Percentiles rank a stretch among this genome's conserved stretches.
Conservation (phyloP, 1,139 yeast species). For the Debaryomyces robertsiae region DNA sequence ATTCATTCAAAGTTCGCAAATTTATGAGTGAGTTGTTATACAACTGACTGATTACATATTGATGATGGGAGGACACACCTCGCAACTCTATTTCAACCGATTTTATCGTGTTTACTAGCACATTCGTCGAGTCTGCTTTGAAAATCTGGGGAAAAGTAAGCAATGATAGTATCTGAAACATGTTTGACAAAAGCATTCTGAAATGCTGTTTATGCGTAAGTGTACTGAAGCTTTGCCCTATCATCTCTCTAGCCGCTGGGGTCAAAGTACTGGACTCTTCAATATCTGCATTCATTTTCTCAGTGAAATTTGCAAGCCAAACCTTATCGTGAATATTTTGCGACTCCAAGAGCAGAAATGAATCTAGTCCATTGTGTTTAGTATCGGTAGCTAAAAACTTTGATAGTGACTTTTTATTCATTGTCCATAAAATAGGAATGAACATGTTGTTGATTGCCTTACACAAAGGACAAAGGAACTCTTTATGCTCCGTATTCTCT, state of each 20-base stretch:
- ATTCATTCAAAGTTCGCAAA: conserved; percentile 56
- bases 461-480: conserved; percentile 89
- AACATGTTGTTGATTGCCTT: conserved; percentile 83
- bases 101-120: conserved; percentile 58
- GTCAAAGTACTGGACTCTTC: conserved; percentile 29
- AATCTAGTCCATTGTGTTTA: conserved; percentile 10
- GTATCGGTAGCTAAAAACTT: background rate
- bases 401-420: conserved; percentile 37
- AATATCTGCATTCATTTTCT: conserved; percentile 26
- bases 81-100: conserved; percentile 69
- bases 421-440: conserved; percentile 65
- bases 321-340: conserved; percentile 21
- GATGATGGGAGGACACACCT: conserved; percentile 46
- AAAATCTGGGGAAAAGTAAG: conserved; percentile 44
- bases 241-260: conserved; percentile 31
- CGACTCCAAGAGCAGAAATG: conserved; percentile 20
- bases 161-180: conserved; percentile 39
- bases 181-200: conserved; percentile 33
- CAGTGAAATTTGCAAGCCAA: conserved; percentile 33
- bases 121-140: conserved; percentile 37
- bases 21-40: conserved; percentile 61
- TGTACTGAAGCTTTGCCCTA: conserved; percentile 18
- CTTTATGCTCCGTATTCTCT: conserved; percentile 68
- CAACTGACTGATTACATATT: conserved; percentile 56
- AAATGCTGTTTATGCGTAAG: conserved; percentile 30